A percentile compares a stretch with the other conserved stretches of the same genome.
These are phyloP conservation scores for Asterophora lycoperdoides DNA, from an alignment of 768 basidiomycete genomes.

Conservation along the genomic window DNA sequence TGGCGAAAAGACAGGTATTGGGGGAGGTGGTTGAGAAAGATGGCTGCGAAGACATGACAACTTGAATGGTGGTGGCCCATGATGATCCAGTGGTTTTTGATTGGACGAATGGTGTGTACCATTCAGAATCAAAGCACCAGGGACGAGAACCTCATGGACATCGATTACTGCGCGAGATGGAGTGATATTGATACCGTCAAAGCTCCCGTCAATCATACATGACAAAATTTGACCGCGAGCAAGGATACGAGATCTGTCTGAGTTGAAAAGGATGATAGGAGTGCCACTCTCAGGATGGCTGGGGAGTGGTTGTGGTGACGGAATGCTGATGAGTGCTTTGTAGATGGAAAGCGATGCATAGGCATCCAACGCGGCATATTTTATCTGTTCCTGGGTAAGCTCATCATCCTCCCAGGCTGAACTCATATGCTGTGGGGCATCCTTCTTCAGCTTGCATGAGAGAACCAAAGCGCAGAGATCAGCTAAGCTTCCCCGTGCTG, in stretches of 20 bases:
- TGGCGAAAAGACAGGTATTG: too few relatives aligned
- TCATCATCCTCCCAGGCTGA: slow-evolving; percentile 15
- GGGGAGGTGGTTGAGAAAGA: background rate
- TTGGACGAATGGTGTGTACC: background rate
- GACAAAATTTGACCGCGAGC: background rate
- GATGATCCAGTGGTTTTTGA: background rate
- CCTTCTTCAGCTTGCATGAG: slow-evolving; percentile 15
- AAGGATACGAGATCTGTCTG: background rate
- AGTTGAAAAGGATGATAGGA: background rate
- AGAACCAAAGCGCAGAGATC: slow-evolving; percentile 28
- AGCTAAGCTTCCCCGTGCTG: slow-evolving; percentile 22
- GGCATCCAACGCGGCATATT: slow-evolving; percentile 20
- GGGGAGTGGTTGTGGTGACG: background rate
- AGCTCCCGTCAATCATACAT: background rate
- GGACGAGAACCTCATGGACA: background rate
- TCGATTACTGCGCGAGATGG: background rate
- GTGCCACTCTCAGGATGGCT: background rate
- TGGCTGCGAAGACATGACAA: background rate
- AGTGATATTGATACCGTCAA: slow-evolving; percentile 2
- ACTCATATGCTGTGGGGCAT: slow-evolving; percentile 18
- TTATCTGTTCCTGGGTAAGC: slow-evolving; percentile 14
- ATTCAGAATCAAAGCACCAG: background rate
- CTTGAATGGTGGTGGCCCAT: background rate
- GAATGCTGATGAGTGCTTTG: slow-evolving; percentile 8
- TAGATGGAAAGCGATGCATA: slow-evolving; percentile 17